Base-by-base conservation (phyloP, 169 alveolate species). In the Cryptosporidium sp. region DNA sequence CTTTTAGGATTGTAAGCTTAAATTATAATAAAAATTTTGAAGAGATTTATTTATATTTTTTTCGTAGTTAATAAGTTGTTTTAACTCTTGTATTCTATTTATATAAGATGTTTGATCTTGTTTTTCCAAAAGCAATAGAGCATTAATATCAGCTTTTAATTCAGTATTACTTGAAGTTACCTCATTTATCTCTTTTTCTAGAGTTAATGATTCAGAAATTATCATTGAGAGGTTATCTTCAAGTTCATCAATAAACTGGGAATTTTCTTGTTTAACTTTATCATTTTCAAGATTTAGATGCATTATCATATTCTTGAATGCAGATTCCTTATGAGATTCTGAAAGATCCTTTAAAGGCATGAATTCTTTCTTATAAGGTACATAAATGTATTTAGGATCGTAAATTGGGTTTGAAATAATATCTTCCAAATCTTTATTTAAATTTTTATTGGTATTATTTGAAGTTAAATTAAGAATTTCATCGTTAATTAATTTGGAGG, bases 41-140 rank as follows among this genome's bases (percentile, higher is more conserved):
- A 92, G 69, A 12, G 91, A 70, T 71, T 86, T 80, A 62, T 92
- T 92, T 16, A 73, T 62, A 35, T 80, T 86, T 52, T 72, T 86
- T 69, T 92, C 94, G 33, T 80, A 65, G 72, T 80, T 75, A 37
- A 71, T 86, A 53, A 75, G 85, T n/a, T 86, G 72, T 6, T 70
- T 65, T 33, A 85, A 69, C 23, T 92, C 71, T 56, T 70, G 53
- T 26, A 92, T 70, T 42, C 94, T 84, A 14, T 29, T 60, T 21
- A 39, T 35, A 45, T 85, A 92, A 16, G 85, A 44, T 9, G 14
- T 42, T 29, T 92, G 58, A 39, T 92, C 94, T 35, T 73, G 69
- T 51, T 73, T 60, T 48, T 80, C 72, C 29, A 92, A 52, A 71
- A 21, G 31, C 31, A 48, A 60, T 35, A 86, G 61, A 18, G 92